These are phyloP conservation scores for Suhomyces pyralidae DNA, from an alignment of 805 yeast species.

Conservation along the genomic window DNA sequence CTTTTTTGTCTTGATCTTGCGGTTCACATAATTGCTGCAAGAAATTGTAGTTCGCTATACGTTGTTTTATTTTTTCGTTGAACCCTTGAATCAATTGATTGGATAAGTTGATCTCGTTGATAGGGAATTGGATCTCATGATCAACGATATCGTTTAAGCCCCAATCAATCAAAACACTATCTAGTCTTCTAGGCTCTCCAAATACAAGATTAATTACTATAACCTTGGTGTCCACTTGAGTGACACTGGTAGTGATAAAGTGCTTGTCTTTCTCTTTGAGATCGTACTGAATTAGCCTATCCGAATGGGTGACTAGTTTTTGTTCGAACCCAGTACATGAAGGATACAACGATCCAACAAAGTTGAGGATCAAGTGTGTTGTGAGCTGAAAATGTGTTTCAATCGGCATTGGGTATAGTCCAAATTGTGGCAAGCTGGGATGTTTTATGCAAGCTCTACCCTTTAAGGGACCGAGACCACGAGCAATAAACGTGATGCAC, in stretches of 20 bases:
- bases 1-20: neutral
- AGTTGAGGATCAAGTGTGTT: slow-evolving; percentile 17
- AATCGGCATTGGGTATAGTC: neutral
- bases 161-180: slow-evolving; percentile 24
- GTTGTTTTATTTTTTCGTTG: slow-evolving; percentile 11
- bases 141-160: slow-evolving; percentile 10
- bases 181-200: slow-evolving; percentile 11
- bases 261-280: slow-evolving; percentile 6
- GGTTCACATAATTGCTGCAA: slow-evolving; percentile 3
- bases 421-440: too few relatives aligned
- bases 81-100: slow-evolving; percentile 18
- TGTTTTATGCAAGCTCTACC: too few relatives aligned
- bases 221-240: slow-evolving; percentile 7
- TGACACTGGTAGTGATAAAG: slow-evolving; percentile 7
- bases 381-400: slow-evolving; percentile 22
- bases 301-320: slow-evolving; percentile 1
- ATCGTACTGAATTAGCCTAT: slow-evolving; percentile 13
- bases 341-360: slow-evolving; percentile 15
- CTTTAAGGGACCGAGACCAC: neutral
- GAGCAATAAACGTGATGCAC: neutral
- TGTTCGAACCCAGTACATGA: slow-evolving; percentile 7
- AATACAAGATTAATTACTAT: slow-evolving; percentile 11
- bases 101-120: slow-evolving; percentile 18
- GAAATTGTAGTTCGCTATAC: slow-evolving; percentile 1
- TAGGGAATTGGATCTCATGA: slow-evolving; percentile 18